These are phyloP conservation scores for Carex pumila DNA, from an alignment of 176 grass and related monocot species.

Conservation along the genomic window DNA sequence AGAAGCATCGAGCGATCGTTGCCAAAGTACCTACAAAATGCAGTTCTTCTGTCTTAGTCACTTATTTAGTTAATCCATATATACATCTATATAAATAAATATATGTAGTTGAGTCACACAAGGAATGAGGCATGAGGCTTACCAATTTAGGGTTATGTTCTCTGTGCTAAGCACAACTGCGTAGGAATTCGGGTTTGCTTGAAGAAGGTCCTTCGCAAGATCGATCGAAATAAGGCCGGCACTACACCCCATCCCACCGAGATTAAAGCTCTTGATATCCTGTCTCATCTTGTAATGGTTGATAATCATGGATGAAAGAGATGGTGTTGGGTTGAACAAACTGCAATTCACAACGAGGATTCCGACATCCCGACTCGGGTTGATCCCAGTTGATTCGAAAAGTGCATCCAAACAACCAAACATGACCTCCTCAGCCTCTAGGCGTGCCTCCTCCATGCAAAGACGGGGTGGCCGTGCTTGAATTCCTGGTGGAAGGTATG, in stretches of 20 bases:
- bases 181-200: constrained; percentile 25
- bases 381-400: constrained; percentile 41
- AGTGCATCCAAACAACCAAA: constrained; percentile 58
- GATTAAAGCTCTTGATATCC: constrained; percentile 61
- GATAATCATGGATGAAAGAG: constrained; percentile 44
- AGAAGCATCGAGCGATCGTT: constrained; percentile 77
- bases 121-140: background rate
- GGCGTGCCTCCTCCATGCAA: constrained; percentile 48
- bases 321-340: constrained; percentile 42
- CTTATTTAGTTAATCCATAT: background rate
- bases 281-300: constrained; percentile 54
- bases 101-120: background rate
- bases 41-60: background rate
- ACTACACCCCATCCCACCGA: constrained; percentile 75
- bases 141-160: constrained; percentile 78
- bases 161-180: constrained; percentile 69
- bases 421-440: constrained; percentile 63
- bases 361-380: constrained; percentile 49
- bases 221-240: constrained; percentile 58
- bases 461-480: constrained; percentile 51
- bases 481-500: constrained; percentile 59
- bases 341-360: constrained; percentile 52
- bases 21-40: constrained; percentile 43
- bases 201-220: constrained; percentile 64
- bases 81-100: background rate